Conservation (phyloP, 768 basidiomycete species). For the Tulasnella sp. region DNA sequence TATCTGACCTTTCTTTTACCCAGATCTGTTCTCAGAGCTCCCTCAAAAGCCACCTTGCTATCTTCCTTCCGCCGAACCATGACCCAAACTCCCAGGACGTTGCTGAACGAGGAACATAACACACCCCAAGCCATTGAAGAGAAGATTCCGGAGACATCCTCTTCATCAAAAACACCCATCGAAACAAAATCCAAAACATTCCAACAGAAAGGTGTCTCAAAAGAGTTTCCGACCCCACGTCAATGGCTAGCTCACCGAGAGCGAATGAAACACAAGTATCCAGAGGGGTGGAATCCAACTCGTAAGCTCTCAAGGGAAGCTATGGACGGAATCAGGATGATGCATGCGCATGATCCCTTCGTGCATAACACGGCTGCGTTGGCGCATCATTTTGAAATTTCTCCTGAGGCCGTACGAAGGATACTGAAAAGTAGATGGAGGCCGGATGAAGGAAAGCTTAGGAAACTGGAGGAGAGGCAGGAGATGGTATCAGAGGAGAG, state of each 20-base stretch:
- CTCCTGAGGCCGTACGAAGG: slow-evolving; percentile 65
- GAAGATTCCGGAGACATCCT: too few relatives aligned
- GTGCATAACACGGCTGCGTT: slow-evolving; percentile 53
- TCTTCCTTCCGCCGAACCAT: too few relatives aligned
- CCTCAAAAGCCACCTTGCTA: too few relatives aligned
- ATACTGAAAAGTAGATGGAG: slow-evolving; percentile 66
- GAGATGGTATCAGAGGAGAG: slow-evolving; percentile 20
- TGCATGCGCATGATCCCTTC: slow-evolving; percentile 49
- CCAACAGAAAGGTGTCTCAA: too few relatives aligned
- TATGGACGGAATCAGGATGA: slow-evolving; percentile 62
- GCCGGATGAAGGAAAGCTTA: slow-evolving; percentile 36
- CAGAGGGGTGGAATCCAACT: slow-evolving; percentile 50
- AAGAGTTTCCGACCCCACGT: background rate
- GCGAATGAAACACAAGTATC: slow-evolving; percentile 10
- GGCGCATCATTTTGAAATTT: slow-evolving; percentile 62
- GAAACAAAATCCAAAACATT: too few relatives aligned
- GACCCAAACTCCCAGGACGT: too few relatives aligned
- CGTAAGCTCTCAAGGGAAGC: slow-evolving; percentile 70
- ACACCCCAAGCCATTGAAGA: too few relatives aligned
- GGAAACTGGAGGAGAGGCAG: slow-evolving; percentile 18
- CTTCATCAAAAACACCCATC: too few relatives aligned
- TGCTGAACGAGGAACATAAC: too few relatives aligned
- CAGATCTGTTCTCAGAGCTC: too few relatives aligned
- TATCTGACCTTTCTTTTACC: too few relatives aligned
- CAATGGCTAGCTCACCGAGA: background rate